Evolutionary conservation across 2,329 filamentous ascomycete species (phyloP).

Genomic region (Sclerotinia nivalis): DNA sequence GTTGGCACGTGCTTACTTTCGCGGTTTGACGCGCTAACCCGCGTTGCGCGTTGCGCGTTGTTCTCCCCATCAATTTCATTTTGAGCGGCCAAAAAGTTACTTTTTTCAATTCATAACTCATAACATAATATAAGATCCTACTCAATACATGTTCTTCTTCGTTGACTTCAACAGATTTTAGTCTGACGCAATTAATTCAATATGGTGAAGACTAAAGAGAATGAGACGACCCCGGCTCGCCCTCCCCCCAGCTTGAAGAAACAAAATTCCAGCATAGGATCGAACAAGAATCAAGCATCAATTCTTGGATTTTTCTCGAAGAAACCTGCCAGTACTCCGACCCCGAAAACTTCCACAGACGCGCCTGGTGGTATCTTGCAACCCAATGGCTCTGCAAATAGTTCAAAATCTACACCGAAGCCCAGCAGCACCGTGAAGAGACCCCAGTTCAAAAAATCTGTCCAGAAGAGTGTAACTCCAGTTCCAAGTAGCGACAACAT

Average conservation of each 20-base stretch:
- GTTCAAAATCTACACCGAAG: conserved; percentile 41
- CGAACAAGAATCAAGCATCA: conserved; percentile 64
- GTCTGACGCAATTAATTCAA: conserved; percentile 4
- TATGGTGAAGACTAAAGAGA: conserved; percentile 33
- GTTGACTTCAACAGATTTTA: background rate
- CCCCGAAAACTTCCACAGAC: background rate
- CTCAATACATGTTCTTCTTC: background rate
- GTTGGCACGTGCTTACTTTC: conserved; percentile 4
- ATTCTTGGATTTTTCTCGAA: conserved; percentile 81
- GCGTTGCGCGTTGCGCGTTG: conserved; percentile 3
- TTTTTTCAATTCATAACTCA: conserved; percentile 11
- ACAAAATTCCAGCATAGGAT: conserved; percentile 37
- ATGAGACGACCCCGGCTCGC: conserved; percentile 34
- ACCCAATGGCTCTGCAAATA: conserved; percentile 42
- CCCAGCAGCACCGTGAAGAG: conserved; percentile 46
- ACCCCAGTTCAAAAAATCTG: conserved; percentile 41
- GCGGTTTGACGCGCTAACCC: conserved; percentile 16
- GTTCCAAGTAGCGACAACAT: conserved; percentile 77
- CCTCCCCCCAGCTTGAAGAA: conserved; percentile 38
- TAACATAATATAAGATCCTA: background rate
- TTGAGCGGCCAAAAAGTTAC: background rate
- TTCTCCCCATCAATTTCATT: background rate
- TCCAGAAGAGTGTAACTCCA: conserved; percentile 59
- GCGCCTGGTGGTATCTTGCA: conserved; percentile 35
- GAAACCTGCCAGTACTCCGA: conserved; percentile 47